Evolutionary conservation across 257 asterid genomes (phyloP).

Genomic region (Buddleja alternifolia): DNA sequence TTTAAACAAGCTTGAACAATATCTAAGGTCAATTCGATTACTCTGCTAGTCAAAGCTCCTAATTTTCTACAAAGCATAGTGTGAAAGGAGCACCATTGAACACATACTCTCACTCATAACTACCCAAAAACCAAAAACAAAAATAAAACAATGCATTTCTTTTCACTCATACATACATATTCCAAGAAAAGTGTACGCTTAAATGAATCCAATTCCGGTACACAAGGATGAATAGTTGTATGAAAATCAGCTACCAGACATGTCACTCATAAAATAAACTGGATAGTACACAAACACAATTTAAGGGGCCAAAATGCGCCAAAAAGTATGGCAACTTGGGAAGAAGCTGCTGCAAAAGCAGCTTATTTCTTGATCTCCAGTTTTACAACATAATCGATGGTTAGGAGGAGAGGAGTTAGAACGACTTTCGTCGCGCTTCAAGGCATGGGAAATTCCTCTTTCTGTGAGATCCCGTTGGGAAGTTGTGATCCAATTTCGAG

Average conservation of each 20-base stretch:
- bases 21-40: too few species aligned
- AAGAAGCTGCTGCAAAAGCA: not conserved
- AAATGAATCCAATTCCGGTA: not conserved
- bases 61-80: too few species aligned
- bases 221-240: constrained; percentile 5
- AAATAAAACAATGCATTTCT: too few species aligned
- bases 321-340: not conserved
- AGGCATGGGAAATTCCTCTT: constrained; percentile 1
- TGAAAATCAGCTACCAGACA: constrained; percentile 19
- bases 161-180: too few species aligned
- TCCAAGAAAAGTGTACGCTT: not conserved
- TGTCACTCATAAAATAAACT: not conserved
- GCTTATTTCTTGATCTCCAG: constrained; percentile 18
- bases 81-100: too few species aligned
- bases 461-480: not conserved
- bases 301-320: not conserved
- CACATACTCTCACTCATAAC: too few species aligned
- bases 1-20: too few species aligned
- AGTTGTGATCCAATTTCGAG: too few species aligned
- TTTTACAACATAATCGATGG: not conserved
- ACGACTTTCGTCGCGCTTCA: not conserved
- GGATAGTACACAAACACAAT: too few species aligned
- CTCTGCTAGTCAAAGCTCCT: too few species aligned
- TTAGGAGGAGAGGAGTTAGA: not conserved
- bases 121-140: too few species aligned